Conservation (phyloP, 2,329 filamentous ascomycete genomes). For the Fusarium incarnatum region DNA sequence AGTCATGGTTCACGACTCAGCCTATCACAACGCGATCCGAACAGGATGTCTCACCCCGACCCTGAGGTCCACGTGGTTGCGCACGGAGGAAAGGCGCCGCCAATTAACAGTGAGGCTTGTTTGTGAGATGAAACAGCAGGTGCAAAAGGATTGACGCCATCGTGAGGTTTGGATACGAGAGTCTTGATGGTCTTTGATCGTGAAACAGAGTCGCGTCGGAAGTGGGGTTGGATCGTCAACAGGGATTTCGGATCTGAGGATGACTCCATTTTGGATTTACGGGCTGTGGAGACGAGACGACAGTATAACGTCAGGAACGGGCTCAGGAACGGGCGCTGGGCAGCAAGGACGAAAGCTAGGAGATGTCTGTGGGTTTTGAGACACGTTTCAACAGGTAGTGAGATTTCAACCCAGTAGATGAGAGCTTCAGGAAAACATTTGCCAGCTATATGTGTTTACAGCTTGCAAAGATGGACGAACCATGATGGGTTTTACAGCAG, state of each 20-base stretch:
- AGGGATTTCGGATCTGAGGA: not conserved
- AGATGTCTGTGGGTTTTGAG: not conserved
- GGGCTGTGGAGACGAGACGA: not conserved
- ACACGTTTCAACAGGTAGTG: not conserved
- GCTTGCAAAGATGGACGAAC: no score
- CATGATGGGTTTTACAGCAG: no score
- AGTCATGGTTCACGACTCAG: not conserved
- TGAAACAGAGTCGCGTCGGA: not conserved
- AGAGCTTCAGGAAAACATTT: rapidly evolving
- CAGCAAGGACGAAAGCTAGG: not conserved
- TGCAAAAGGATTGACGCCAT: not conserved
- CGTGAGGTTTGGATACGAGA: not conserved
- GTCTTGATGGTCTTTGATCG: not conserved
- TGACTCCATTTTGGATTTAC: not conserved
- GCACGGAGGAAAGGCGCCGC: not conserved
- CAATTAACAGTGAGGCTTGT: not conserved
- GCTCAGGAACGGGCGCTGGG: not conserved
- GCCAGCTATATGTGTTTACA: no score
- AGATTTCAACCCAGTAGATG: no score
- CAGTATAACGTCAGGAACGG: not conserved
- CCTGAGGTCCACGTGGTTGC: not conserved
- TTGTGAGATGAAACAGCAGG: not conserved
- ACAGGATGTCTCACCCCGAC: not conserved
- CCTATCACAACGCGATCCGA: not conserved
- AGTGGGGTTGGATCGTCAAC: not conserved